These are phyloP conservation scores for Ceriops zippeliana DNA, from an alignment of 345 rosid species.

Conservation along the genomic window DNA sequence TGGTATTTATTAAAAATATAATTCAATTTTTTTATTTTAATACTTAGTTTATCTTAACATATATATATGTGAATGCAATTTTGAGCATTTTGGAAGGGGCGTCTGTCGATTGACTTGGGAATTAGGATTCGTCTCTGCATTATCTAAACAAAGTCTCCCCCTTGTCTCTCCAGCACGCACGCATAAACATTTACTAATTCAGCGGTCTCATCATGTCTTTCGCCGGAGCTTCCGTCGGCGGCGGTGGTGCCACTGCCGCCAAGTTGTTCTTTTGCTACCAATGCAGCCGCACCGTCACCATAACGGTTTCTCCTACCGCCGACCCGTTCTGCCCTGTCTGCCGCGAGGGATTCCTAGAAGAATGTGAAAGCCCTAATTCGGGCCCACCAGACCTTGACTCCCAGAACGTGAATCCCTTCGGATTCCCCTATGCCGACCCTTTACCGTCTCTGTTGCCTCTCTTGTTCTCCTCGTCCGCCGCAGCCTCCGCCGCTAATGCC, in stretches of 20 bases:
- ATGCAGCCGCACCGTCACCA: conserved; percentile 28
- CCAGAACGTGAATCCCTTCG: neutral
- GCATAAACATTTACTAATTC: no score
- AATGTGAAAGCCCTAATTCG: conserved; percentile 26
- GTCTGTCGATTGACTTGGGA: no score
- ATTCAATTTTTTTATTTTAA: no score
- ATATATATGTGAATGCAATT: no score
- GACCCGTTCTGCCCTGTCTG: conserved; percentile 44
- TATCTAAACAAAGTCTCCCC: no score
- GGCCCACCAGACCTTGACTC: conserved; percentile 13
- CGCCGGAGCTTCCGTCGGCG: conserved; percentile 26
- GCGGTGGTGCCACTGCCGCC: neutral
- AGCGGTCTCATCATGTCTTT: conserved; percentile 22
- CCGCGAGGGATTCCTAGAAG: conserved; percentile 46
- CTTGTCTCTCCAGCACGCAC: no score
- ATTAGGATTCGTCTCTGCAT: no score
- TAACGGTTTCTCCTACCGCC: conserved; percentile 23
- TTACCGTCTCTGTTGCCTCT: conserved; percentile 25
- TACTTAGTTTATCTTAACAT: no score
- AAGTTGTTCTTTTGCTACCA: conserved; percentile 38
- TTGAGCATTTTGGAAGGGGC: no score
- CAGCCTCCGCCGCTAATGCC: conserved; percentile 13
- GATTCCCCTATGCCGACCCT: conserved; percentile 15
- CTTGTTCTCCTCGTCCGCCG: conserved; percentile 14
- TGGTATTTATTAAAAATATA: no score